These are phyloP conservation scores for Corylus americana DNA, from an alignment of 306 rosid genomes.

Conservation along the genomic window DNA sequence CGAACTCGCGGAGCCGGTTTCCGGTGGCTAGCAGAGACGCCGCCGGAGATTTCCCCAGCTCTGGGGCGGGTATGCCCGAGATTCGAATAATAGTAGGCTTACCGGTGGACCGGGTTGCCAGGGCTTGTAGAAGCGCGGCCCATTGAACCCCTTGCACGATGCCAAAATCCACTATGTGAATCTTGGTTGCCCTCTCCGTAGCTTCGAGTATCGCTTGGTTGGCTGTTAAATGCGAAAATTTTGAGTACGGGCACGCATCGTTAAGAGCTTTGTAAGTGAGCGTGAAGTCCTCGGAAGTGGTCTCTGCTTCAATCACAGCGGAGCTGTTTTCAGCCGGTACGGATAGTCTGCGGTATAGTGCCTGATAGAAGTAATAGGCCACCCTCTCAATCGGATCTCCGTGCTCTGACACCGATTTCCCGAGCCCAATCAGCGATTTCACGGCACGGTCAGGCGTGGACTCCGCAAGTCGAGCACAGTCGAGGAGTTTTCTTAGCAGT, in stretches of 20 bases:
- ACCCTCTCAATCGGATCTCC: constrained; percentile 85
- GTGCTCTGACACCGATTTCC: constrained; percentile 58
- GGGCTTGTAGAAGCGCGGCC: constrained; percentile 89
- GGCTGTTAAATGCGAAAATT: constrained; percentile 90
- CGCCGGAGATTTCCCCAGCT: constrained; percentile 57
- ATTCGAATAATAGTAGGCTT: constrained; percentile 66
- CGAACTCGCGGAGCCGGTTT: constrained; percentile 72
- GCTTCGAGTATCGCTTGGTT: constrained; percentile 94
- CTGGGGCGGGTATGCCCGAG: constrained; percentile 86
- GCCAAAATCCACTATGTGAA: constrained; percentile 92
- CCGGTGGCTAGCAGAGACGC: constrained; percentile 76
- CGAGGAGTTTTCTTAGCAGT: constrained; percentile 57
- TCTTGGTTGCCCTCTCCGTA: constrained; percentile 54
- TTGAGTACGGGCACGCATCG: constrained; percentile 94
- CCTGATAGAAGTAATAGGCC: constrained; percentile 64
- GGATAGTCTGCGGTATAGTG: constrained; percentile 46
- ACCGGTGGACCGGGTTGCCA: constrained; percentile 85
- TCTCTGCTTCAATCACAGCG: constrained; percentile 19
- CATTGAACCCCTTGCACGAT: constrained; percentile 93
- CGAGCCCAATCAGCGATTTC: constrained; percentile 51
- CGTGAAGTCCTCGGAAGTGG: constrained; percentile 60
- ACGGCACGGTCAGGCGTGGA: constrained; percentile 63
- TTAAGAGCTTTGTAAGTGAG: constrained; percentile 78
- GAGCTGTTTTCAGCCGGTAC: constrained; percentile 21
- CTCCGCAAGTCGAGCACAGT: constrained; percentile 58